A percentile compares a stretch with the other conserved stretches of the same genome.
Evolutionary conservation across 2,329 filamentous ascomycete genomes (phyloP).

Genomic region (Rutstroemia sydowiana): DNA sequence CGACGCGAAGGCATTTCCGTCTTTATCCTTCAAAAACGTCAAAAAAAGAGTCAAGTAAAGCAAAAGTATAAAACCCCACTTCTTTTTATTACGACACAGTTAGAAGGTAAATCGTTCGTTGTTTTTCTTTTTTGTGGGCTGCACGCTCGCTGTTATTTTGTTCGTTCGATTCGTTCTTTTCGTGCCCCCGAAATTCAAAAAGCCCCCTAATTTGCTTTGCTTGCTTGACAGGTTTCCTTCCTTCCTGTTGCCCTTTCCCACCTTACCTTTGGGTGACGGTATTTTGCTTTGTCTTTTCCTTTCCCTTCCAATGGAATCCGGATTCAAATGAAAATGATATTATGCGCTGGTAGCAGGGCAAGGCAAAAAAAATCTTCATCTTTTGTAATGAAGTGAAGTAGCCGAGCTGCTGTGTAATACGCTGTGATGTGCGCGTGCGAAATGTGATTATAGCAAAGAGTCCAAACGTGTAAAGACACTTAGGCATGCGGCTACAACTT

Average conservation of each 20-base stretch:
- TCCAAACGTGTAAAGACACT: constrained; percentile 97
- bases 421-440: neutral
- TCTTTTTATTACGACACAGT: neutral
- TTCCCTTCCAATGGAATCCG: neutral
- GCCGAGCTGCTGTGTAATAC: neutral
- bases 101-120: neutral
- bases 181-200: too few species aligned
- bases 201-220: too few species aligned
- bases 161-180: too few species aligned
- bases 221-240: neutral
- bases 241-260: neutral
- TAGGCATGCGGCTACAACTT: constrained; percentile 90
- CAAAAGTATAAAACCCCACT: neutral
- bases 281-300: neutral
- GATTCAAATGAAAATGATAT: neutral
- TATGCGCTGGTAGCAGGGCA: constrained; percentile 1
- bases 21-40: too few species aligned
- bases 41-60: too few species aligned
- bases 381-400: too few species aligned
- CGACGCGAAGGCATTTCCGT: too few species aligned
- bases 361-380: neutral
- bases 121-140: neutral
- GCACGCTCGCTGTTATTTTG: too few species aligned
- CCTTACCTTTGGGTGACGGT: neutral
- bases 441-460: constrained; percentile 63